Base-by-base conservation (phyloP, 148 eudicot species). In the Polygonum aviculare region DNA sequence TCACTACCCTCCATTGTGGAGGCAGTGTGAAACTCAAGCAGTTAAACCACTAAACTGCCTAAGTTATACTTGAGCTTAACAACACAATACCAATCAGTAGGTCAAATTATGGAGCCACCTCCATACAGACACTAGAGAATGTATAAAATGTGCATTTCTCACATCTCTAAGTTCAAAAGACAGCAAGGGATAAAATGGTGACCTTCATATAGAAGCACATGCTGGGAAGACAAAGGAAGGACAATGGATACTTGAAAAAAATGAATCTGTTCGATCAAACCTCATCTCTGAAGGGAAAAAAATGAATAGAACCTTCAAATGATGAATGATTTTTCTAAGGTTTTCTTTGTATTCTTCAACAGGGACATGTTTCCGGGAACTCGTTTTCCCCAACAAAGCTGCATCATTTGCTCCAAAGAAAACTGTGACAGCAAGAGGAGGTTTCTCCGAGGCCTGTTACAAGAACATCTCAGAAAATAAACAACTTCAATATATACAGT, bases 361-460 rank as follows among this genome's bases (percentile, higher is more conserved):
- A 12, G 98, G 98, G 52, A 92, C 96, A 78, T 94, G 96, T 83
- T 92, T 96, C 65, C 85, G 77, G 71, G 83, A 89, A 81, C 93
- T 82, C 19, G 77, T 90, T 79, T 93, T 91, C 76, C 88, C 94
- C 7, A 75, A 81, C 47, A 92, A 84, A 75, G 98, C 97, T 26
- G 98, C 98, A 81, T 94, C 98, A 76, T 94, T 94, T 79, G 98
- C 97, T 81, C 98, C 98, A 47, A 94, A 90, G 86, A 92, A 94
- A 11, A 94, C 79, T 44, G 98, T 92, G 77, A 80, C 83, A 55
- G 91, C 97, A 69, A 79, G 50, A 74, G 96, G 97, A 83, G 90
- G 89, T 35, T 80, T 82, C 75, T 77, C 82, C 63, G 80, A 79
- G 50, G 82, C 88, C 90, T 89, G 81, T 76, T 63, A 76, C 47